A percentile compares a stretch with the other conserved stretches of the same genome.
Evolutionary conservation across 129 eudicot genomes (phyloP).

Genomic region (Apium graveolens): DNA sequence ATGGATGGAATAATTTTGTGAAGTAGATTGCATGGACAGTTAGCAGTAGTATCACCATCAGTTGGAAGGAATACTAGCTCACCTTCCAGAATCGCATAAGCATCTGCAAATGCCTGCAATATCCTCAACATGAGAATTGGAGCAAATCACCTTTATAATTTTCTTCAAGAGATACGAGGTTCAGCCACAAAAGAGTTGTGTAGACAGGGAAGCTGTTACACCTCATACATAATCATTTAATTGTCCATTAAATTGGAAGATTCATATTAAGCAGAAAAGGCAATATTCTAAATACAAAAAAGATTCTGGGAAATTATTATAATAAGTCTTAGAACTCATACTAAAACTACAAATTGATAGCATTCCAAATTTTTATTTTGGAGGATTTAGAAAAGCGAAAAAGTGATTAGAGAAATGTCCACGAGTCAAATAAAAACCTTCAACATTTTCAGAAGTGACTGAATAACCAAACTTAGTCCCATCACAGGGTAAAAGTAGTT

Average conservation of each 20-base stretch:
- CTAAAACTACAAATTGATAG: neutral
- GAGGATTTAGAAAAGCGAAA: neutral
- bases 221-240: neutral
- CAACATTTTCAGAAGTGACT: too few species aligned
- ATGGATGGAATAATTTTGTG: conserved; percentile 58
- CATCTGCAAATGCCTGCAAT: conserved; percentile 87
- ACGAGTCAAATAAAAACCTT: neutral
- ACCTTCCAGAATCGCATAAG: conserved; percentile 61
- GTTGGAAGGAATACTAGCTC: conserved; percentile 31
- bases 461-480: neutral
- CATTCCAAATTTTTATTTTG: neutral
- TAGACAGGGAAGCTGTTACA: neutral
- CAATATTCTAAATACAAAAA: neutral
- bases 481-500: neutral
- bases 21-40: conserved; percentile 41
- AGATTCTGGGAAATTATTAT: neutral
- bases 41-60: conserved; percentile 28
- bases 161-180: neutral
- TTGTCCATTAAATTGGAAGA: neutral
- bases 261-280: neutral
- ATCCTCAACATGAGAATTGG: neutral
- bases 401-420: neutral
- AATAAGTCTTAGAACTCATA: neutral
- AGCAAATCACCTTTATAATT: neutral
- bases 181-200: neutral